A percentile compares a stretch with the other conserved stretches of the same genome.
Conservation (phyloP, 805 yeast genomes). For the Saccharomycopsis olivae region DNA sequence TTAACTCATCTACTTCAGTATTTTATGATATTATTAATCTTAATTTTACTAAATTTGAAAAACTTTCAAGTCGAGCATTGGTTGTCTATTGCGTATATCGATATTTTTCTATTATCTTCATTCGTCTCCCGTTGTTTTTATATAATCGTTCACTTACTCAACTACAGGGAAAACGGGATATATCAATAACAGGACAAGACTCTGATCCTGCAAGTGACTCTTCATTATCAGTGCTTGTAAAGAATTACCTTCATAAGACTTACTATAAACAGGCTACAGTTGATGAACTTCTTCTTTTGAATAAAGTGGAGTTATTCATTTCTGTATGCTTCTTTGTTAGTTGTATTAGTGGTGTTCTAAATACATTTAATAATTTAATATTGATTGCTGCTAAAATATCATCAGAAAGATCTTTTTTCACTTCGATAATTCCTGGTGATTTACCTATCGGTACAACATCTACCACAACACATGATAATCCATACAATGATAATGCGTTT, state of each 20-base stretch:
- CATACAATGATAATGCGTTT: background rate
- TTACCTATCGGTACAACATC: background rate
- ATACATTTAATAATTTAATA: constrained; percentile 10
- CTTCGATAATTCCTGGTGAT: background rate
- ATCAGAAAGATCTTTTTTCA: background rate
- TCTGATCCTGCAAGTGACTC: too few species aligned
- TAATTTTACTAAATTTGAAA: constrained; percentile 3
- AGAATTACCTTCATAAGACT: constrained; percentile 1
- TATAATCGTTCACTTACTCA: constrained; percentile 1
- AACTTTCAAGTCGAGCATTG: constrained; percentile 1
- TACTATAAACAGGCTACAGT: background rate
- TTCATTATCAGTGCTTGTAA: constrained; percentile 9
- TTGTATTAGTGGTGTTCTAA: constrained; percentile 14
- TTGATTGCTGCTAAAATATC: constrained; percentile 6
- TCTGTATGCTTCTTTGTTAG: constrained; percentile 12
- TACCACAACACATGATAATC: background rate
- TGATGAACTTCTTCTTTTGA: constrained; percentile 10
- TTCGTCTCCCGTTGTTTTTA: constrained; percentile 8
- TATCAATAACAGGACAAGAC: background rate
- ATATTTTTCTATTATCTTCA: constrained; percentile 3
- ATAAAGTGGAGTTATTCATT: constrained; percentile 10
- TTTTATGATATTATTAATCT: constrained; percentile 6
- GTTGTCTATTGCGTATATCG: constrained; percentile 11
- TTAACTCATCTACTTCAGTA: constrained; percentile 8
- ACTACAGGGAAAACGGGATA: background rate